Evolutionary conservation across 2,329 filamentous ascomycete species (phyloP).

Genomic region (Ploettnerulaceae sp.): DNA sequence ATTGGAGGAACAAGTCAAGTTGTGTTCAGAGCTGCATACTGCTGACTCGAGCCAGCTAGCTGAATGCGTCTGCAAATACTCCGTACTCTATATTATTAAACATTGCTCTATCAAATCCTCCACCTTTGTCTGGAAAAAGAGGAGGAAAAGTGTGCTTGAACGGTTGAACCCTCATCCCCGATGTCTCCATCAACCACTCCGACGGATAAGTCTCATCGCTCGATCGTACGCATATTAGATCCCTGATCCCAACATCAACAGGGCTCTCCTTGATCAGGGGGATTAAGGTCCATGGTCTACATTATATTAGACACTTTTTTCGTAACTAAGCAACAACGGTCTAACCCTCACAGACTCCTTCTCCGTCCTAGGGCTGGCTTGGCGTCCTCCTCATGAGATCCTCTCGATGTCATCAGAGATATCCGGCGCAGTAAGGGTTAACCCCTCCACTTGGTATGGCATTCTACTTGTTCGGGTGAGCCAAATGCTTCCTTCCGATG

Average conservation of each 20-base stretch:
- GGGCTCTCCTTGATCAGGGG: neutral
- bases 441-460: constrained; percentile 3
- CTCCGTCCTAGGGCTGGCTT: neutral
- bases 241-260: neutral
- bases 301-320: neutral
- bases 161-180: too few species aligned
- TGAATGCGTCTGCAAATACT: too few species aligned
- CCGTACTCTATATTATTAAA: too few species aligned
- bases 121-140: too few species aligned
- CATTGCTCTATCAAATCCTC: too few species aligned
- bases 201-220: constrained; percentile 6
- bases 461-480: neutral
- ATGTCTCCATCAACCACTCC: constrained; percentile 7
- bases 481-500: neutral
- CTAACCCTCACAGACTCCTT: neutral
- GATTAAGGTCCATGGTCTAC: neutral
- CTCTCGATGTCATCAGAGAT: neutral
- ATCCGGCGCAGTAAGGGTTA: neutral
- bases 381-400: neutral
- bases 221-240: constrained; percentile 4
- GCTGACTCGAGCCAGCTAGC: too few species aligned
- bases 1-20: too few species aligned
- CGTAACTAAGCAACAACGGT: too few species aligned
- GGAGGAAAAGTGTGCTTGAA: too few species aligned
- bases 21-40: too few species aligned